Evolutionary conservation across 768 basidiomycete genomes (phyloP).

Genomic region (Jaapia argillacea): DNA sequence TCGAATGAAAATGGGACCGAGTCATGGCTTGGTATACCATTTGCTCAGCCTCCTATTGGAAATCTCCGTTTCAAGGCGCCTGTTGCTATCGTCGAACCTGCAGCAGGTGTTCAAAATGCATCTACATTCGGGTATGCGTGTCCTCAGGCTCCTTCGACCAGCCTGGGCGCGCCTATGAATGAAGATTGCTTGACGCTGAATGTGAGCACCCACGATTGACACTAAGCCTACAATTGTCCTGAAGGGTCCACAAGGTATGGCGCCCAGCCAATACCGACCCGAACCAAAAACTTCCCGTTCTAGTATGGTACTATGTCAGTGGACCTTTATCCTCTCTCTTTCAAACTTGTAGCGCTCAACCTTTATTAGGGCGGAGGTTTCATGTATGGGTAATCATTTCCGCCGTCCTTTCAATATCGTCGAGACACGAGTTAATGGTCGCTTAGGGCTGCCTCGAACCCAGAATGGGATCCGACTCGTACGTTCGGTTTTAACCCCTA

Average conservation of each 20-base stretch:
- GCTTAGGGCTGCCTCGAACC: conserved; percentile 32
- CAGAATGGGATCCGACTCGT: conserved; percentile 38
- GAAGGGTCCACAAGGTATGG: no score
- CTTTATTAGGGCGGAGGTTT: conserved; percentile 38
- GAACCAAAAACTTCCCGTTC: conserved; percentile 18
- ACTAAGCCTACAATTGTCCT: no score
- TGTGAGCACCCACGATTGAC: conserved; percentile 21
- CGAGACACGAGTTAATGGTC: no score
- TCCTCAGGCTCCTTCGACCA: conserved; percentile 30
- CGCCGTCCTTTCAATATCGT: conserved; percentile 19
- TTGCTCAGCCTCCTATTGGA: conserved; percentile 46
- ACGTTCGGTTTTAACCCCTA: conserved; percentile 5
- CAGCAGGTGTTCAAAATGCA: conserved; percentile 27
- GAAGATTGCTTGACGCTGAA: conserved; percentile 53
- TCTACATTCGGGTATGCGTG: conserved; percentile 45
- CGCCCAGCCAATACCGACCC: conserved; percentile 16
- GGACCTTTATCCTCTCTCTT: background rate
- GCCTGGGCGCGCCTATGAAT: conserved; percentile 31
- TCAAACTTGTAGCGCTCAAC: conserved; percentile 4
- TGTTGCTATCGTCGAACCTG: conserved; percentile 24
- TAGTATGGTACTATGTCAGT: conserved; percentile 26
- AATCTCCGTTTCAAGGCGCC: conserved; percentile 48
- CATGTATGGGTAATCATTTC: conserved; percentile 32
- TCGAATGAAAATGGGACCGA: conserved; percentile 34
- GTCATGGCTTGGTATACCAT: conserved; percentile 53